Percentiles rank a stretch among this genome's conserved stretches.
phyloP scores from a whole-genome alignment of 352 stramenopile species.

The Phytophthora palmivora region DNA sequence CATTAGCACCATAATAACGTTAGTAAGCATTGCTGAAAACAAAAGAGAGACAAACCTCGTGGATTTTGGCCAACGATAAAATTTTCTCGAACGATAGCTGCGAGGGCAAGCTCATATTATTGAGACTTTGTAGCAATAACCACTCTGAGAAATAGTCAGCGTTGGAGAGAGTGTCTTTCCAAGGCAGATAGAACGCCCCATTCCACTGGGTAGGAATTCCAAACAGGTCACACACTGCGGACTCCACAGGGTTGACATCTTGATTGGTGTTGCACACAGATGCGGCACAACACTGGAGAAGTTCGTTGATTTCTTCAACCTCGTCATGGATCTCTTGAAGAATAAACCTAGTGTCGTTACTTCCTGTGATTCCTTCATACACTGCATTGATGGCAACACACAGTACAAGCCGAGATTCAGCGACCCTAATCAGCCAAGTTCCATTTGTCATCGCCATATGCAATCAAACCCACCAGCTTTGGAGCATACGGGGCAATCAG shows the following conservation, averaged over 20 bases:
- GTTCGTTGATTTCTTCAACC: conserved; percentile 62
- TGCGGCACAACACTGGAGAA: conserved; percentile 70
- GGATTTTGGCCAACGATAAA: conserved; percentile 56
- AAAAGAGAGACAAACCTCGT: conserved; percentile 47
- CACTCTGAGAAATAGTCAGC: conserved; percentile 83
- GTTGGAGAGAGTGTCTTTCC: conserved; percentile 75
- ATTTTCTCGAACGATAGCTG: conserved; percentile 71
- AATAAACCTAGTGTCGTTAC: conserved; percentile 62
- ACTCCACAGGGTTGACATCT: background rate
- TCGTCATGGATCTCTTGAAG: conserved; percentile 62
- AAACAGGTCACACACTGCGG: conserved; percentile 62
- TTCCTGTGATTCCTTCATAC: conserved; percentile 75
- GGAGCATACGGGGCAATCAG: conserved; percentile 70
- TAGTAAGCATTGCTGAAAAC: conserved; percentile 6
- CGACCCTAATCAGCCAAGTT: background rate
- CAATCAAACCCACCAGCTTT: conserved; percentile 45
- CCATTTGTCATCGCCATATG: background rate
- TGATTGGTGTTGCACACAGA: conserved; percentile 47
- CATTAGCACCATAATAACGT: conserved; percentile 1
- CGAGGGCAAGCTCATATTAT: conserved; percentile 80
- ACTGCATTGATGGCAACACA: conserved; percentile 32
- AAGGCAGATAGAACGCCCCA: conserved; percentile 78
- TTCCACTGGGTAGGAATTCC: conserved; percentile 68
- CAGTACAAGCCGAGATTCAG: background rate
- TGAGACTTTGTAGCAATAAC: conserved; percentile 74